These are phyloP conservation scores for Pseudozyma sp. DNA, from an alignment of 1,284 basidiomycete genomes.

Conservation along the genomic window DNA sequence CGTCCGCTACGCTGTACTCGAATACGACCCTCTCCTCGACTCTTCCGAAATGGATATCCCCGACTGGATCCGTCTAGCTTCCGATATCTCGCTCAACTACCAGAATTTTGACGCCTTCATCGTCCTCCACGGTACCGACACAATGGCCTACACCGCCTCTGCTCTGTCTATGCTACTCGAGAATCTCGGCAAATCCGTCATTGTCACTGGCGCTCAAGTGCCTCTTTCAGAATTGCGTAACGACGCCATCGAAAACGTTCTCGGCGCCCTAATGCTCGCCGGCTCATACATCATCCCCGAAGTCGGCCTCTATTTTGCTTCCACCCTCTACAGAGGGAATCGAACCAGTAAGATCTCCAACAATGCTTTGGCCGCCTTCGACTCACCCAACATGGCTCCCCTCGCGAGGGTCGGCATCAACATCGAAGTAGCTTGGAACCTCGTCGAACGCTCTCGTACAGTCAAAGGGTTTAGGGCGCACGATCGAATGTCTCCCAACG, in stretches of 20 bases:
- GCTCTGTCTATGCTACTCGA: slow-evolving; percentile 82
- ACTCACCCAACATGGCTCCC: slow-evolving; percentile 85
- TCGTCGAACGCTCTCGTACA: slow-evolving; percentile 77
- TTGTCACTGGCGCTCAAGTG: slow-evolving; percentile 91
- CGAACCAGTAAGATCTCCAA: slow-evolving; percentile 82
- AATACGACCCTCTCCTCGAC: slow-evolving; percentile 75
- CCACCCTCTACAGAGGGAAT: slow-evolving; percentile 86
- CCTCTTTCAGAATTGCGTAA: slow-evolving; percentile 87
- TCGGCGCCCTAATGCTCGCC: slow-evolving; percentile 87
- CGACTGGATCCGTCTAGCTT: slow-evolving; percentile 90
- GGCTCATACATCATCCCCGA: slow-evolving; percentile 90
- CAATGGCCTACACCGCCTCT: slow-evolving; percentile 73
- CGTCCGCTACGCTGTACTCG: slow-evolving; percentile 59
- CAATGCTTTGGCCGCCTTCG: slow-evolving; percentile 86
- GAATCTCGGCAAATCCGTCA: slow-evolving; percentile 87
- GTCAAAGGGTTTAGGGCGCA: slow-evolving; percentile 82
- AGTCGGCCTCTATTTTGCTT: slow-evolving; percentile 84
- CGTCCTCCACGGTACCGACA: slow-evolving; percentile 79
- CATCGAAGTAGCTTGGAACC: slow-evolving; percentile 72
- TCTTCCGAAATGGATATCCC: slow-evolving; percentile 79
- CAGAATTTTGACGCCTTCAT: slow-evolving; percentile 86
- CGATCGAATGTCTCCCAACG: slow-evolving; percentile 71
- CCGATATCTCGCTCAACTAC: slow-evolving; percentile 91
- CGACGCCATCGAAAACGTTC: slow-evolving; percentile 74
- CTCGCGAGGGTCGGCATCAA: slow-evolving; percentile 88